Base-by-base conservation (phyloP, 345 rosid species). In the Firmiana major region DNA sequence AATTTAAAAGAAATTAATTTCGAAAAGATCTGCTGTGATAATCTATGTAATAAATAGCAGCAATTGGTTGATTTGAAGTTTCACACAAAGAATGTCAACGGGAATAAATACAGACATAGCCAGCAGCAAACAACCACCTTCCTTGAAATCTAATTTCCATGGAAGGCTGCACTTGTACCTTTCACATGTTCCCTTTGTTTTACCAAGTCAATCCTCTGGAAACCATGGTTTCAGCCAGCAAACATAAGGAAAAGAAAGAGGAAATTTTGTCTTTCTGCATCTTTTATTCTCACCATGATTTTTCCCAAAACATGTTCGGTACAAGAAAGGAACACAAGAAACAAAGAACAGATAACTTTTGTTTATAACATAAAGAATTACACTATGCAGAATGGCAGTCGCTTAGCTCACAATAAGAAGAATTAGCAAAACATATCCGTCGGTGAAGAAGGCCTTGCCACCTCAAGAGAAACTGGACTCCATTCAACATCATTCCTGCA, bases 401-500 rank as follows among this genome's bases (percentile, higher is more conserved):
- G 24, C 26, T 71, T 40, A 21, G 16, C 38, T 36, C 24, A 55
- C 63, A 62, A 8, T 19, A 6, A 17, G 55, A 6, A 17, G 57
- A 67, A 66, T 88, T 79, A 89, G 70, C 87, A 86, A 74, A 83
- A 74, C 28, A 87, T 85, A 16, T 81, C 85, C 0, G 90, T 77
- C 1, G 89, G 64, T n/a, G 89, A 38, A 73, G 86, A 28, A 2
- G 86, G 71, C 45, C 80, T 74, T 0, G 89, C 80, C 63, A 81
- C 79, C 66, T 84, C 80, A 81, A 86, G 82, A 6, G 87, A 48
- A 34, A 70, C 75, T 3, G 82, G 83, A 53, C 87, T 78, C 88
- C 90, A 89, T 45, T 86, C 86, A 13, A 51, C 76, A 7, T 73
- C 78, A 22, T 83, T 57, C 9, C 87, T 63, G 24, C 90, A 83